phyloP scores from a whole-genome alignment of 257 asterid genomes.

The Schizonepeta tenuifolia region DNA sequence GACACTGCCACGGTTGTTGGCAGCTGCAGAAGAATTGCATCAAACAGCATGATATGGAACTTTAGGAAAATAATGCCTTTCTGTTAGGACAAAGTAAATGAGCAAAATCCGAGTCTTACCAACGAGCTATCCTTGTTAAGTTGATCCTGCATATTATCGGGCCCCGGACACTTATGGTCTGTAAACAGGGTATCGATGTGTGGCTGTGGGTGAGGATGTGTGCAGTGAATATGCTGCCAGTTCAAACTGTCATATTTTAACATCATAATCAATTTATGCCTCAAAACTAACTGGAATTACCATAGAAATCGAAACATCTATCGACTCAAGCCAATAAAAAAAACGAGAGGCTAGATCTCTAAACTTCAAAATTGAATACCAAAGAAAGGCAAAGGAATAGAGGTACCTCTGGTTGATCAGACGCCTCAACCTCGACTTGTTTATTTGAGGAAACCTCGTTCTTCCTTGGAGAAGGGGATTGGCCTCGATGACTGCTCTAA shows the following conservation, averaged over 20 bases:
- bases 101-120: slow-evolving; percentile 40
- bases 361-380: neutral
- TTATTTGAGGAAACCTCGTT: slow-evolving; percentile 50
- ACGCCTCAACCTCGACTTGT: slow-evolving; percentile 69
- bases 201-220: slow-evolving; percentile 66
- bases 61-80: neutral
- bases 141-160: slow-evolving; percentile 44
- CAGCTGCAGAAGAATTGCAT: slow-evolving; percentile 40
- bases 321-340: slow-evolving; percentile 7
- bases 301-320: neutral
- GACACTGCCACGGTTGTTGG: slow-evolving; percentile 17
- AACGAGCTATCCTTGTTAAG: slow-evolving; percentile 31
- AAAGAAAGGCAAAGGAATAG: neutral
- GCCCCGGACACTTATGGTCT: slow-evolving; percentile 70
- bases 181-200: slow-evolving; percentile 57
- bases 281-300: neutral
- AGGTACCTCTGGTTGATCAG: slow-evolving; percentile 77
- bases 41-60: slow-evolving; percentile 11
- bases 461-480: slow-evolving; percentile 64
- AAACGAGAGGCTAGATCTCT: neutral
- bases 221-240: slow-evolving; percentile 81
- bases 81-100: neutral
- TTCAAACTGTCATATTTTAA: slow-evolving; percentile 66
- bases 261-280: slow-evolving; percentile 19
- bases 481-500: slow-evolving; percentile 52